Conservation (phyloP, 2,329 filamentous ascomycete genomes). For the Colletotrichum higginsianum region DNA sequence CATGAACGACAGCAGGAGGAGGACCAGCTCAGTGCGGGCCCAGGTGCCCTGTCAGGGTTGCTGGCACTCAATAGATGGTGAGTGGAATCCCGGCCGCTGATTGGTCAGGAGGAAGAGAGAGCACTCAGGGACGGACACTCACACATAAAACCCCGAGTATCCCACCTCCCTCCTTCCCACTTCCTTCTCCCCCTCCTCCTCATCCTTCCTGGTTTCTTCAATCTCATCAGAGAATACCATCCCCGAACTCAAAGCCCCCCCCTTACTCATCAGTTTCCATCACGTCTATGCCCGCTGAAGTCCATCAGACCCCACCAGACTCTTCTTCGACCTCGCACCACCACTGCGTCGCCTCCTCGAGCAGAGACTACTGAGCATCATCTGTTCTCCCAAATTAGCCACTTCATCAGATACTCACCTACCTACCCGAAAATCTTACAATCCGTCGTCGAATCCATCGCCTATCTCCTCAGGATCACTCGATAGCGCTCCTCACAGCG, state of each 20-base stretch:
- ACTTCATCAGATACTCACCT: background rate
- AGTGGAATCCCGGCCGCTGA: conserved; percentile 25
- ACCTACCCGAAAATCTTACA: background rate
- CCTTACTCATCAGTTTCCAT: conserved; percentile 28
- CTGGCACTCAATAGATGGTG: conserved; percentile 14
- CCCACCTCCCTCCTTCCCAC: conserved; percentile 39
- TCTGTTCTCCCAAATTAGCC: background rate
- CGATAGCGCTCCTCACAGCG: background rate
- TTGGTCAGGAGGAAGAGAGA: conserved; percentile 38
- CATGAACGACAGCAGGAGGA: conserved; percentile 10
- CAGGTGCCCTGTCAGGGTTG: conserved; percentile 20
- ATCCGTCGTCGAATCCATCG: background rate
- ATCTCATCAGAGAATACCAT: conserved; percentile 24
- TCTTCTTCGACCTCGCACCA: background rate
- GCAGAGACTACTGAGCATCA: background rate
- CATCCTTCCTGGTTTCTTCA: conserved; percentile 17
- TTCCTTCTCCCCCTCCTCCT: conserved; percentile 11
- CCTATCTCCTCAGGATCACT: background rate
- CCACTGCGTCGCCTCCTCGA: background rate
- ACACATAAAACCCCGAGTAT: conserved; percentile 43
- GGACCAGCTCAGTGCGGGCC: conserved; percentile 17
- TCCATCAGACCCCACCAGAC: conserved; percentile 12
- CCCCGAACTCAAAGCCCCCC: background rate
- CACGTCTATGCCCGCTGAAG: background rate
- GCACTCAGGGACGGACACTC: conserved; percentile 30